phyloP scores from a whole-genome alignment of 2,329 filamentous ascomycete genomes.

The Fusarium hostae region DNA sequence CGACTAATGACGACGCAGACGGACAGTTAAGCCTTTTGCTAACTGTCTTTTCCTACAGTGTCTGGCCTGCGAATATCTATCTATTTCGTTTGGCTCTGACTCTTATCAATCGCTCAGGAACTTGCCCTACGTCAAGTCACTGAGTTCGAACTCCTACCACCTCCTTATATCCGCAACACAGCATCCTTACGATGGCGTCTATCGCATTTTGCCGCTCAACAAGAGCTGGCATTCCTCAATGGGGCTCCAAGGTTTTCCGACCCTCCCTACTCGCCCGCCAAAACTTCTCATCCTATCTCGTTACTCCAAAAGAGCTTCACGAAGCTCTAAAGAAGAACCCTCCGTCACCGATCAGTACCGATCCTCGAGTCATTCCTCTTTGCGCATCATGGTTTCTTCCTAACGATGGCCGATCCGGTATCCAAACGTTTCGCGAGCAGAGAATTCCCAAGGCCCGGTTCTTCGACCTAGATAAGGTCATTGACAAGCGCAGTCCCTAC shows the following conservation, averaged over 20 bases:
- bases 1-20: conserved; percentile 40
- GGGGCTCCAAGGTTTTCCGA: conserved; percentile 48
- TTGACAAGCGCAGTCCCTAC: conserved; percentile 87
- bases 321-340: conserved; percentile 86
- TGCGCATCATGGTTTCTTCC: conserved; percentile 97
- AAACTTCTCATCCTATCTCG: conserved; percentile 81
- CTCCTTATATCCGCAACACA: conserved; percentile 14
- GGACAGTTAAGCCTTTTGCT: conserved; percentile 39
- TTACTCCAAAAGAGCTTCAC: conserved; percentile 84
- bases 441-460: conserved; percentile 92
- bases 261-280: conserved; percentile 45
- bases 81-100: conserved; percentile 11
- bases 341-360: conserved; percentile 80
- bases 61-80: conserved; percentile 11
- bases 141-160: conserved; percentile 15
- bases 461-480: conserved; percentile 94
- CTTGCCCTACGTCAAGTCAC: conserved; percentile 36
- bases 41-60: conserved; percentile 21
- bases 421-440: conserved; percentile 81
- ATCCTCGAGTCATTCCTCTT: conserved; percentile 85
- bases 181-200: conserved; percentile 54
- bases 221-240: conserved; percentile 54
- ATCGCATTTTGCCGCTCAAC: conserved; percentile 56
- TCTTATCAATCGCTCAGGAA: conserved; percentile 39
- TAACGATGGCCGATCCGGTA: conserved; percentile 85